Evolutionary conservation across 306 rosid genomes (phyloP), one percentile per base, ranked within the genome.

Genomic region (Astragalus membranaceus): DNA sequence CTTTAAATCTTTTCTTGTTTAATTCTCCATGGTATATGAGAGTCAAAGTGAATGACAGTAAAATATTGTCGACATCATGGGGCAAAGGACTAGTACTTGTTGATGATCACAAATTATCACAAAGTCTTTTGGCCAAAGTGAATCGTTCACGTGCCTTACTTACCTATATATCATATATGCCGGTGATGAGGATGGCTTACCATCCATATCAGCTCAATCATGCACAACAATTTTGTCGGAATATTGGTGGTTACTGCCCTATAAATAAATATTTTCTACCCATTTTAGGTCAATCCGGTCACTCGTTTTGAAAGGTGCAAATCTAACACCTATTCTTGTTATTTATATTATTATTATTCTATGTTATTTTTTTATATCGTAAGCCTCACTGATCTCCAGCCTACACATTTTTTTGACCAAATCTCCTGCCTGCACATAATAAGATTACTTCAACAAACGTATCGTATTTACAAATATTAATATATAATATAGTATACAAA

Each of bases 161-260:
- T 83, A 69, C 74, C 81, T 54, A 79, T 81, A 75, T 65, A 64
- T 74, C 50, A 79, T 81, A 75, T 65, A 64, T 74, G 80, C 42
- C 44, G 74, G 67, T 79, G 95, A 90, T 73, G 86, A 83, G 55
- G 95, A 90, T 79, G 84, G 95, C 89, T 86, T 78, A 80, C 90
- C 97, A 47, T 83, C 86, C 85, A 87, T 81, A 62, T 75, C 73
- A 74, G 8, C 61, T 85, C 70, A 83, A 86, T 85, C 80, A 81
- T 70, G 20, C 72, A 57, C 62, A 65, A 58, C 75, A 72, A 84
- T 61, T 84, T 83, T 88, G 90, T 88, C 87, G 88, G 92, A 90
- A 85, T 90, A 84, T 83, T 86, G 88, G 95, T 84, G 82, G 88
- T 88, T 86, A 82, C 53, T 68, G 29, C 3, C 46, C 86, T 82